Conservation (phyloP, 225 moss, liverwort and hornwort genomes). For the Takakia lepidozioides region DNA sequence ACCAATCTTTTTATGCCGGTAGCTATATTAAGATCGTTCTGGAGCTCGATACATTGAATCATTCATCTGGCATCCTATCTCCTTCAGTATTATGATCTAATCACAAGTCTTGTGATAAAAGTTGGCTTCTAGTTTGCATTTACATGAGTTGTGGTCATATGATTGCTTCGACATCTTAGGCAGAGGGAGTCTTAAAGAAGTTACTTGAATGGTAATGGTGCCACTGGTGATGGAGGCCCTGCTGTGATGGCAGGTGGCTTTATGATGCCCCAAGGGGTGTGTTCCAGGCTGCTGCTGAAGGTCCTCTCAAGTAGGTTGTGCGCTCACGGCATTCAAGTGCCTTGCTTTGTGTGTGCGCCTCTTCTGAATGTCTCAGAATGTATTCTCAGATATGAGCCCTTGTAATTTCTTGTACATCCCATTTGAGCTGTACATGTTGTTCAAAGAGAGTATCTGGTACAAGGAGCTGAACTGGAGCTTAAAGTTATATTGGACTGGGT, state of each 20-base stretch:
- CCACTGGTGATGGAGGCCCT: too few relatives aligned
- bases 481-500: too few relatives aligned
- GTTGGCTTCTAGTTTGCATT: background rate
- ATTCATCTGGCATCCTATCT: background rate
- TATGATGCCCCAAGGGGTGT: slow-evolving; percentile 17
- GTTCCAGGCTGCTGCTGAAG: slow-evolving; percentile 18
- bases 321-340: too few relatives aligned
- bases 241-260: slow-evolving; percentile 13
- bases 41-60: background rate
- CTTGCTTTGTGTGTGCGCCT: too few relatives aligned
- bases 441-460: too few relatives aligned
- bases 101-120: too few relatives aligned
- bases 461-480: too few relatives aligned
- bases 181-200: too few relatives aligned
- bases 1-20: slow-evolving; percentile 35
- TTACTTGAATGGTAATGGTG: background rate
- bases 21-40: background rate
- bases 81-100: background rate
- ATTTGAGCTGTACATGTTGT: too few relatives aligned
- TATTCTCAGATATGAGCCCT: too few relatives aligned
- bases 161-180: background rate
- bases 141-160: background rate
- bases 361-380: too few relatives aligned
- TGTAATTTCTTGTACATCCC: too few relatives aligned
- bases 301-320: background rate